Conservation (phyloP, 2,329 filamentous ascomycete genomes). For the Colletotrichum phormii region DNA sequence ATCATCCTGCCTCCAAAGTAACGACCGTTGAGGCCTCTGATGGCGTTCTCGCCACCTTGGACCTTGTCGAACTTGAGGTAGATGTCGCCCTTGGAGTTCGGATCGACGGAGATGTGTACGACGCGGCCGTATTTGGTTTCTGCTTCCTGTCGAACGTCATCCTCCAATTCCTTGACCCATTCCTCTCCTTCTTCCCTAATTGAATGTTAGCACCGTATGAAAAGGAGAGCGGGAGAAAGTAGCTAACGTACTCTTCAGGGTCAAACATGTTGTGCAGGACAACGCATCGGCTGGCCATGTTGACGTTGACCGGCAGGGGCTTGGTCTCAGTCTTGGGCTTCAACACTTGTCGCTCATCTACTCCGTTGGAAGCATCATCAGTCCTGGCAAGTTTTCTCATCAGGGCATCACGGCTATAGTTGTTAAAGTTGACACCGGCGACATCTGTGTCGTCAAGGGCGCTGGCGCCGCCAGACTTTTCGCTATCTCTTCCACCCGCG, state of each 20-base stretch:
- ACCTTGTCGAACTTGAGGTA: conserved; percentile 99
- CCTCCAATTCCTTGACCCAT: conserved; percentile 94
- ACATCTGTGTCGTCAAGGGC: conserved; percentile 98
- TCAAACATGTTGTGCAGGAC: conserved; percentile 97
- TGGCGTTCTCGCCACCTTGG: conserved; percentile 94
- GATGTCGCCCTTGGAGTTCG: conserved; percentile 94
- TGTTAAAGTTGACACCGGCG: conserved; percentile 98
- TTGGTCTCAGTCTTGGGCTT: conserved; percentile 85
- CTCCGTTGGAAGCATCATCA: conserved; percentile 78
- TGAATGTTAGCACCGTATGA: conserved; percentile 46
- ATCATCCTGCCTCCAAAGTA: conserved; percentile 95
- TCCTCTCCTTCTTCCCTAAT: conserved; percentile 83
- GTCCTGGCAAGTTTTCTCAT: conserved; percentile 98
- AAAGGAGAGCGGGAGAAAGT: neutral
- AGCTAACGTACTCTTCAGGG: conserved; percentile 80
- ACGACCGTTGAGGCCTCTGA: conserved; percentile 96
- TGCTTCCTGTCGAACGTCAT: conserved; percentile 92
- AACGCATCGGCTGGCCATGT: conserved; percentile 93
- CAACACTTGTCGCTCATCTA: conserved; percentile 77
- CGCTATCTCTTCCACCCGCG: conserved; percentile 86
- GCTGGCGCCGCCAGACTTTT: conserved; percentile 91
- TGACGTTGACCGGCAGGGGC: conserved; percentile 85
- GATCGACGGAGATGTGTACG: conserved; percentile 95
- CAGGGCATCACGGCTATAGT: conserved; percentile 97
- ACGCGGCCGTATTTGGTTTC: conserved; percentile 96